Evolutionary conservation across 441 rosid genomes (phyloP), one percentile per base, ranked within the genome.

Genomic region (Bruguiera hainesii): DNA sequence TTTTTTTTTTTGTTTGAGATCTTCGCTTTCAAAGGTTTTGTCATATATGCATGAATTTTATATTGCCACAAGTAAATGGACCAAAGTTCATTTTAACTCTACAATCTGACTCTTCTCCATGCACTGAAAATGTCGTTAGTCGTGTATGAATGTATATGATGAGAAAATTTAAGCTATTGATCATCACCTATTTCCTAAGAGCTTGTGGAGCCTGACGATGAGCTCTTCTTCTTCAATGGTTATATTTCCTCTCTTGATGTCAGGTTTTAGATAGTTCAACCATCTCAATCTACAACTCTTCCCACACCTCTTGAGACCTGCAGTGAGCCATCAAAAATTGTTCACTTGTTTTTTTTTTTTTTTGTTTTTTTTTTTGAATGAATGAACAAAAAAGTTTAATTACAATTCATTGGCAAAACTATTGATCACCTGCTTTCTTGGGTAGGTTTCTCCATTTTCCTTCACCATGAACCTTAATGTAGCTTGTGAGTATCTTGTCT

Each of bases 401-500:
- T 7, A 33, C 37, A 33, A 33, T 33, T 33, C 15, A 37, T 3
- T 9, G 2, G 15, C 46, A 37, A 10, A 11, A 11, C 48, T 0
- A 20, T 1, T 35, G 9, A 52, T 25, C 23, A 88, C 95, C 95
- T 30, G 90, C 86, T 76, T 65, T 76, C 68, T 76, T 76, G 4
- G 92, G 86, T 64, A 87, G 79, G 56, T 67, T 81, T 66, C 92
- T 85, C 95, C 95, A 89, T 33, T 85, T 81, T 21, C 92, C 95
- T 67, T 83, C 89, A 6, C 95, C 92, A 9, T 87, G 74, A 19
- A 63, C 31, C 61, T 56, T 61, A 74, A 89, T 76, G 60, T 82
- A 82, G 9, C 81, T 84, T 37, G 29, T 82, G 2, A 87, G 80
- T 33, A 78, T 71, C 68, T 75, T 79, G 73, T 89, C 95, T 75